A percentile compares a stretch with the other conserved stretches of the same genome.
Conservation (phyloP, 148 eudicot species). For the Pharnaceum exiguum region DNA sequence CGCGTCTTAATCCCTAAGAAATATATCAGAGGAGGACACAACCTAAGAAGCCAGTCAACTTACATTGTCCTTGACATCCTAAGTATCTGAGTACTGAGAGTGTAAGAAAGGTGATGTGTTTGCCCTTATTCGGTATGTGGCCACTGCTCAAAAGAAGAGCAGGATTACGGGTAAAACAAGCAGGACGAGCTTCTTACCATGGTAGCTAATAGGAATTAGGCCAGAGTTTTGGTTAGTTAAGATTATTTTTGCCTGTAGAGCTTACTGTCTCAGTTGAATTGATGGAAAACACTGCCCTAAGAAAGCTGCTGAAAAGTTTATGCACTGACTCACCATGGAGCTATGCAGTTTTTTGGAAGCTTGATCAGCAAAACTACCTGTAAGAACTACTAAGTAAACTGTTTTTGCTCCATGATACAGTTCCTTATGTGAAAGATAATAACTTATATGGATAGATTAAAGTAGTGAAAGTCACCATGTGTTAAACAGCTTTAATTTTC, state of each 20-base stretch:
- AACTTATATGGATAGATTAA: not conserved
- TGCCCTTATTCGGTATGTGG: constrained; percentile 14
- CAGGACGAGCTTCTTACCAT: constrained; percentile 16
- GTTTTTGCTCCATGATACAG: no score
- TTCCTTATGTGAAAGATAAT: no score
- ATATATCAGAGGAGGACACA: no score
- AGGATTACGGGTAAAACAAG: constrained; percentile 13
- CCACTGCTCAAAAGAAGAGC: constrained; percentile 13
- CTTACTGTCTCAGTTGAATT: not conserved
- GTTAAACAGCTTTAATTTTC: no score
- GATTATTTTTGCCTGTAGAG: not conserved
- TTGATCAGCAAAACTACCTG: constrained; percentile 42
- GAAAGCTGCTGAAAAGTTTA: constrained; percentile 38
- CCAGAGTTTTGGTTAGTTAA: not conserved
- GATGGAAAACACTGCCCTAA: constrained; percentile 16
- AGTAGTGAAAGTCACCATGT: no score
- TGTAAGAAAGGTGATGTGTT: constrained; percentile 10
- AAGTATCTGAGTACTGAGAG: no score
- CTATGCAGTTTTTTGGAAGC: constrained; percentile 84
- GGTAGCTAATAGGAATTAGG: constrained; percentile 11
- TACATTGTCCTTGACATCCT: no score
- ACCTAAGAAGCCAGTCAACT: no score
- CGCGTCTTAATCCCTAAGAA: no score
- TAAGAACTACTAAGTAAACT: constrained; percentile 32
- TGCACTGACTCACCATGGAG: constrained; percentile 60